These are phyloP conservation scores for Yamagishiella unicocca DNA, from an alignment of 139 green algal genomes.

Conservation along the genomic window DNA sequence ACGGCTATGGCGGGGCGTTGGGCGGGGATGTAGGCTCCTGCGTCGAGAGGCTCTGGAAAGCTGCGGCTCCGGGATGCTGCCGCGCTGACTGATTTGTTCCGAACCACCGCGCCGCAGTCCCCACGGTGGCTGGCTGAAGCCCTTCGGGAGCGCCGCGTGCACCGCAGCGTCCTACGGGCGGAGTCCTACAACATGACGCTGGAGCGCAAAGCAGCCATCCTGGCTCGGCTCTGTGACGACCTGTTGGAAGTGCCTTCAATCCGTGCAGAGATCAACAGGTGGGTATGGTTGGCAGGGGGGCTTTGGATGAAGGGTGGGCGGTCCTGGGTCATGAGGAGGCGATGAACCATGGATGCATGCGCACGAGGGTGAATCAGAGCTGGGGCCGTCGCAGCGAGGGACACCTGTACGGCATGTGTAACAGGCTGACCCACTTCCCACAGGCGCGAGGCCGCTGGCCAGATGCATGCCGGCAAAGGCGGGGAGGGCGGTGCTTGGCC, in stretches of 20 bases:
- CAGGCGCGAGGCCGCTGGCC: conserved; percentile 63
- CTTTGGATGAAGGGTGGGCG: background rate
- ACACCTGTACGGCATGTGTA: background rate
- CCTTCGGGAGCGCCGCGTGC: background rate
- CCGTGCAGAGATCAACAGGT: conserved; percentile 77
- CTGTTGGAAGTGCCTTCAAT: conserved; percentile 71
- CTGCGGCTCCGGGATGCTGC: no score
- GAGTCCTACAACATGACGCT: conserved; percentile 71
- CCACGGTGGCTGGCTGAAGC: background rate
- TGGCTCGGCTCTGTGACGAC: conserved; percentile 67
- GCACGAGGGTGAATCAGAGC: background rate
- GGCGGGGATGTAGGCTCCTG: no score
- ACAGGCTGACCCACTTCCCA: background rate
- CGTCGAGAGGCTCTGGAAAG: no score
- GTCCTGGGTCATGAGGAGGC: background rate
- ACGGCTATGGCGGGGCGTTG: background rate
- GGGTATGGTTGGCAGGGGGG: background rate
- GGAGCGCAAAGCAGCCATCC: conserved; percentile 61
- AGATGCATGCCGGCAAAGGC: conserved; percentile 66
- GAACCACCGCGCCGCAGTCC: background rate
- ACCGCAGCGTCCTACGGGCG: background rate
- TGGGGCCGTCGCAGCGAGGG: background rate
- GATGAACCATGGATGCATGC: background rate
- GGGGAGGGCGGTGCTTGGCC: conserved; percentile 68
- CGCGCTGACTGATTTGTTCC: no score